phyloP scores from a whole-genome alignment of 169 alveolate genomes.

The Amoebophrya sp. region DNA sequence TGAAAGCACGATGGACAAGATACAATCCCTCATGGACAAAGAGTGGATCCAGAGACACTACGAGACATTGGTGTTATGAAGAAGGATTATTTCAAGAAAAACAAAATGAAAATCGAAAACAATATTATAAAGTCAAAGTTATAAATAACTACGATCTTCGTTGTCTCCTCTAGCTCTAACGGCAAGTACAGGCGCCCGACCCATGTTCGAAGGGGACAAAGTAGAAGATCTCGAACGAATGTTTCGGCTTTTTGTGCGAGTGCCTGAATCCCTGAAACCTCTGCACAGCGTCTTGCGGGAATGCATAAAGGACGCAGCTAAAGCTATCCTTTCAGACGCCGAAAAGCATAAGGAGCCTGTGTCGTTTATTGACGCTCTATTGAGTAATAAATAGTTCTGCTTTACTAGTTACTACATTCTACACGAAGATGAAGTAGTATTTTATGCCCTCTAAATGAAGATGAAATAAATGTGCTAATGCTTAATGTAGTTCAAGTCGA shows the following conservation, averaged over 20 bases:
- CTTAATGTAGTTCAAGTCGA: no score
- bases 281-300: conserved; percentile 19
- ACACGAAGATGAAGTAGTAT: no score
- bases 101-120: no score
- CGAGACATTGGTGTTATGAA: background rate
- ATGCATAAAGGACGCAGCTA: conserved; percentile 6
- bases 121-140: no score
- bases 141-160: no score
- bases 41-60: background rate
- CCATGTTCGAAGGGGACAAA: background rate
- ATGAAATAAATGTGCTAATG: no score
- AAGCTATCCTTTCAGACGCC: conserved; percentile 22
- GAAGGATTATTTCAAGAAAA: no score
- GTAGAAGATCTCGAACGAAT: conserved; percentile 31
- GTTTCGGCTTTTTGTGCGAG: background rate
- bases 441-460: no score
- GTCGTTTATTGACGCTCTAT: background rate
- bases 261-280: conserved; percentile 15
- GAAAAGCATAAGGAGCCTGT: conserved; percentile 27
- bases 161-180: no score
- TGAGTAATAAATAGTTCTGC: no score
- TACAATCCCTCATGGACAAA: background rate
- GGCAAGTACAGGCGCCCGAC: conserved; percentile 15
- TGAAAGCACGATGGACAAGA: background rate
- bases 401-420: no score